Base-by-base conservation (phyloP, 352 stramenopile species). In the Phytophthora uliginosa region DNA sequence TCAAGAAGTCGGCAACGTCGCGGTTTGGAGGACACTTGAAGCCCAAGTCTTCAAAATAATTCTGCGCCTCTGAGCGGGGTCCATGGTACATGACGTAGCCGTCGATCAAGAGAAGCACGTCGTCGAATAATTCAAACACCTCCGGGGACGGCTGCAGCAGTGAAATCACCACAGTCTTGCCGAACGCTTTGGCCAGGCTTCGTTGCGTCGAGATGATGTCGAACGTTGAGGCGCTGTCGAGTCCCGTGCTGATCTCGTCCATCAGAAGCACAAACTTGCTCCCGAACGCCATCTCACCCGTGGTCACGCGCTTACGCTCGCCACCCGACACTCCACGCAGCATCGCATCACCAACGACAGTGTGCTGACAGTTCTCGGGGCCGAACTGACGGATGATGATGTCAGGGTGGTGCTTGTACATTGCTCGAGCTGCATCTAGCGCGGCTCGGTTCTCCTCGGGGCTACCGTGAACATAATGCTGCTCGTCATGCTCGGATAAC, bases 81-180 rank as follows among this genome's bases (percentile, higher is more conserved):
- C 74, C 57, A 94, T 73, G 76, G 63, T 97, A 98, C 50, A 98
- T 85, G 17, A 98, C 76, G 18, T 85, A 71, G 10, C 95, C 94
- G 48, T 95, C 77, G 68, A 92, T 91, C 34, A 98, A 58, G 7
- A 98, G 28, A 10, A 98, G 82, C 7, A 98, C 68, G 38, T 98
- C 88, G 74, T 98, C 95, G 73, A 98, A 98, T 13, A 98, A 66
- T 8, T 85, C 83, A 45, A 95, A 96, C 4, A 95, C 92, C 77
- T 98, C 94, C 4, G 95, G 95, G 6, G 94, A 84, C 24, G 95
- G 94, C 74, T 98, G 79, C 6, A 97, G 71, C 45, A 98, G 72
- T 3, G 88, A 87, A 4, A 97, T 81, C n/a, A 91, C 81, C 7
- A 77, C 40, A 0, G 82, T 90, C 31, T 79, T 75, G 12, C 73